phyloP scores from a whole-genome alignment of 345 rosid species.

The Eucalyptus paniculata region DNA sequence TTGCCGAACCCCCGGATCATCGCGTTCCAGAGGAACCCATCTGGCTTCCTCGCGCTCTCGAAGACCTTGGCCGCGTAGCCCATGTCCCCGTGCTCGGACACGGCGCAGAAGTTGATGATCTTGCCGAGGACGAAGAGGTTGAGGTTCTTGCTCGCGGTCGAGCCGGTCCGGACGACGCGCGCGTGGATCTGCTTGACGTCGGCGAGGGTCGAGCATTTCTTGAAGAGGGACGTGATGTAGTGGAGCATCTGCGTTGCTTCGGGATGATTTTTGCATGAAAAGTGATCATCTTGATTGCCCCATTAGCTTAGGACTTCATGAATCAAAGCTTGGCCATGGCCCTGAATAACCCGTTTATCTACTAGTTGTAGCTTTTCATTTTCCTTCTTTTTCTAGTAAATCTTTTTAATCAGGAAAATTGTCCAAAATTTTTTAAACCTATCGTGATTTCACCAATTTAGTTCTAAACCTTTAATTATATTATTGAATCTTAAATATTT shows the following conservation, averaged over 20 bases:
- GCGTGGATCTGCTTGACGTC: conserved; percentile 18
- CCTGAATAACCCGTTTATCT: neutral
- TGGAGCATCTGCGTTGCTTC: neutral
- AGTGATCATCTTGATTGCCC: neutral
- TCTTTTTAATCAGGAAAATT: neutral
- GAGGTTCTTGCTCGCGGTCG: neutral
- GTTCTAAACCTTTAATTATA: accelerated
- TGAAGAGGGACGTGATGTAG: conserved; percentile 8
- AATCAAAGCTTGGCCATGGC: neutral
- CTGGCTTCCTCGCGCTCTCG: conserved; percentile 6
- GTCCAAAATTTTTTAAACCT: accelerated
- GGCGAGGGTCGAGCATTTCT: conserved; percentile 11
- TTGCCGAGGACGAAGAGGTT: conserved; percentile 13
- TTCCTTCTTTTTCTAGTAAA: neutral
- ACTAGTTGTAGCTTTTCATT: neutral
- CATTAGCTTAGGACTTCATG: neutral
- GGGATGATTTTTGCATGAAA: neutral
- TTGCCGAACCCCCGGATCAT: conserved; percentile 26
- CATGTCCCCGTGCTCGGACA: conserved; percentile 20
- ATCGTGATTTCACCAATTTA: accelerated
- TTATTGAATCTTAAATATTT: accelerated
- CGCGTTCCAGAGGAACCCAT: conserved; percentile 37
- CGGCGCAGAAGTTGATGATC: conserved; percentile 20
- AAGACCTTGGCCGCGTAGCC: conserved; percentile 16
- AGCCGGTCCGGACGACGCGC: conserved; percentile 5